Conservation (phyloP, 148 eudicot species). For the Fagopyrum esculentum region DNA sequence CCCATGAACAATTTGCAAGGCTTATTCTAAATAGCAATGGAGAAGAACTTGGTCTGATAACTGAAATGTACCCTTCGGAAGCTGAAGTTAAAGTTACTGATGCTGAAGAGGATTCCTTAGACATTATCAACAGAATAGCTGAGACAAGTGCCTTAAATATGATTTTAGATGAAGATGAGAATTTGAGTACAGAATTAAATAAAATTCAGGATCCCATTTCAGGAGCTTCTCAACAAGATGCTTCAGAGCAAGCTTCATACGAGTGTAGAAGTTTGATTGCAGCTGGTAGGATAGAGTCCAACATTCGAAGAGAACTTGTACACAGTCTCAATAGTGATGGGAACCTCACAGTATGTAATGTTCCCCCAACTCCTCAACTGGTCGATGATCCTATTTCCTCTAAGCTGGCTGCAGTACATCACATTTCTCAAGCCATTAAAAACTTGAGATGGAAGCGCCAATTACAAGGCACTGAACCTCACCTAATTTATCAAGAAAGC, state of each 20-base stretch:
- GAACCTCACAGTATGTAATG: conserved; percentile 19
- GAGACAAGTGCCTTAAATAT: conserved; percentile 43
- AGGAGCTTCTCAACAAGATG: conserved; percentile 28
- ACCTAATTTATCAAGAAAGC: conserved; percentile 19
- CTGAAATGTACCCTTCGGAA: conserved; percentile 51
- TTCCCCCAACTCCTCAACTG: conserved; percentile 32
- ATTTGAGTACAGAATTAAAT: conserved; percentile 23
- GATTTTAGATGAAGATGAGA: conserved; percentile 23
- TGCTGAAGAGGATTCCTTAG: conserved; percentile 74
- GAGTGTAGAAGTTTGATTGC: conserved; percentile 26
- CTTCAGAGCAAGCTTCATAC: conserved; percentile 21
- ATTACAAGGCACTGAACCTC: conserved; percentile 37
- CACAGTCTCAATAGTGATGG: conserved; percentile 21
- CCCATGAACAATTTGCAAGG: conserved; percentile 98
- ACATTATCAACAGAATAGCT: conserved; percentile 43
- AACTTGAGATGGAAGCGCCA: conserved; percentile 86
- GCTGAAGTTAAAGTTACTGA: conserved; percentile 51
- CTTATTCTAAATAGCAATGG: conserved; percentile 62
- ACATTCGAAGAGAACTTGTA: conserved; percentile 15
- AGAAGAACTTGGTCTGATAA: conserved; percentile 47
- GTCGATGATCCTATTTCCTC: conserved; percentile 64
- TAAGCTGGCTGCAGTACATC: conserved; percentile 88
- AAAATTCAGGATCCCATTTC: conserved; percentile 21
- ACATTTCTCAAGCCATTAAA: conserved; percentile 96
- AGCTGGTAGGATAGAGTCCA: conserved; percentile 25